phyloP scores from a whole-genome alignment of 106 monocot genomes.

The Dendrobium nobile region DNA sequence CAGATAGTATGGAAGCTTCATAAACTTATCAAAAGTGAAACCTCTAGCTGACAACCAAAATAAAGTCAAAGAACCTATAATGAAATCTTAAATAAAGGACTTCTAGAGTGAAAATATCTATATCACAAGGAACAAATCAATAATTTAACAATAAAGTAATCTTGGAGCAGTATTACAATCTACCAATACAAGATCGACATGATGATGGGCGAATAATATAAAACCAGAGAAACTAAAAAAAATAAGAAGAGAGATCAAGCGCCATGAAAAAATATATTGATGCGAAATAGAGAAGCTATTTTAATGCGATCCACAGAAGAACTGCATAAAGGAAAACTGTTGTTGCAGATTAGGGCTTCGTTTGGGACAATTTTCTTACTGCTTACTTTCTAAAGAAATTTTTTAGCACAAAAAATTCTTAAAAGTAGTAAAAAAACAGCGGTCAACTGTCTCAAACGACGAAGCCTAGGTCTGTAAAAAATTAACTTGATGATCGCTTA shows the following conservation, averaged over 20 bases:
- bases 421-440: no score
- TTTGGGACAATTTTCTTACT: no score
- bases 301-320: no score
- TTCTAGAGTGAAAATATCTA: background rate
- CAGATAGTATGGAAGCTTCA: no score
- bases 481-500: background rate
- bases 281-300: background rate
- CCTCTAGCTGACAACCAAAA: no score
- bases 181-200: background rate
- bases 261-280: background rate
- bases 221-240: background rate
- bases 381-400: no score
- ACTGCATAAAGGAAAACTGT: background rate
- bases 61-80: no score
- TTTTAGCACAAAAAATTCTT: no score
- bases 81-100: background rate
- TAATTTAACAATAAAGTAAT: background rate
- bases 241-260: background rate
- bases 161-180: background rate
- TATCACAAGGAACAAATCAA: background rate
- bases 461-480: background rate
- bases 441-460: no score
- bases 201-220: background rate
- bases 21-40: no score
- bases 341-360: no score